Base-by-base conservation (phyloP, 2,329 filamentous ascomycete genomes). In the Ilyonectria sp. region DNA sequence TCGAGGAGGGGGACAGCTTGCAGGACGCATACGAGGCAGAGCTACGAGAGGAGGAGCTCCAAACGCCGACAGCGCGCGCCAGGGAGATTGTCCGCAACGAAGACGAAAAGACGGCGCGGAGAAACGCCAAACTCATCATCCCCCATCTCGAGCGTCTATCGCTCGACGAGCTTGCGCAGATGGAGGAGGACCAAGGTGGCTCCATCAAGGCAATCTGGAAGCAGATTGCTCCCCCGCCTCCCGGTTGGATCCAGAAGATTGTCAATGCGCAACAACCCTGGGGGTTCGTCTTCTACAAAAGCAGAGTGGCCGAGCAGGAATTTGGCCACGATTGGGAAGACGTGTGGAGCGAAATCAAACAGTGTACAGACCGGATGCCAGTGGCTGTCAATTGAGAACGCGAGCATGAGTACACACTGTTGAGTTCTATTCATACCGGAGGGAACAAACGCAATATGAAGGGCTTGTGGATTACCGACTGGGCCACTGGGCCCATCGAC, bases 51-150 rank as follows among this genome's bases (percentile, higher is more conserved):
- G 69, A 71, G 21, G 60, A 61, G 44, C 62, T 72, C 9, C 60
- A 65, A 40, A 63, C 69, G 3, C 57, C 64, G 17, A 50, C 40
- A 31, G 67, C n/a, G 0, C 37, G 55, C 26, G 69, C 64, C 1
- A 71, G 62, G 50, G 69, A 70, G 53, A 57, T 72, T 29, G 61
- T 68, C 9, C 56, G 69, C 3, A 0, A 4, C 1, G 21, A 54
- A 13, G 26, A 2, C 0, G 43, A 68, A 6, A 68, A 53, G 23
- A 5, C 11, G 11, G 69, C 69, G 58, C 69, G 67, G 21, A 63
- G 64, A 37, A 72, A 72, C 35, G 67, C 70, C 1, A 64, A 58
- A 49, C 71, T 56, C 59, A 67, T 72, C 57, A 72, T 72, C 44
- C 60, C 70, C 35, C 59, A 52, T 3, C 52, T 72, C 2, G 56